Evolutionary conservation across 371 early-diverging fungal genomes (phyloP), one percentile per base, ranked within the genome.

Genomic region (Choanephora cucurbitarum): DNA sequence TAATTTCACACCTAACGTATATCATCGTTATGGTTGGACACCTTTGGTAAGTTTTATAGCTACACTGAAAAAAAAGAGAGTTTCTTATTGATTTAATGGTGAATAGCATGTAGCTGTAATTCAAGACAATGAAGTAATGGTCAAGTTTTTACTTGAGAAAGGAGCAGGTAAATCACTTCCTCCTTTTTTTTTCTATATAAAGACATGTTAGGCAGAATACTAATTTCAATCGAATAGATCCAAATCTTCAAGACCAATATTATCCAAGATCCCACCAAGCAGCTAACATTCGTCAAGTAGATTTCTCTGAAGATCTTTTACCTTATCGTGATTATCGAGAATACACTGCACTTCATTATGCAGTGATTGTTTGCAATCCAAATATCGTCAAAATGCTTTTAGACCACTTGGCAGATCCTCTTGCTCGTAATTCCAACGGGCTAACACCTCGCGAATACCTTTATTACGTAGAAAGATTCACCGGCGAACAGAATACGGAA

Each of bases 301-400:
- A 78, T 41, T 78, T 78, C 32, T 75, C 73, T 10, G 66, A 68
- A 40, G 79, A 78, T n/a, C 37, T 78, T 5, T 39, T 75, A 32
- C 79, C 79, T 10, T 78, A 75, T 34, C 64, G 79, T 18, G 79
- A 78, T 32, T 78, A 78, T 58, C 58, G 79, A 37, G 73, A 78
- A 17, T 79, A 74, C 33, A 83, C 82, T 0, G 82, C 91, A 0
- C 75, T 90, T 44, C 87, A 85, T 51, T 69, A 86, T 51, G 89
- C 89, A 6, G 83, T 83, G 28, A 77, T 81, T 55, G 82, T 80
- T 48, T 86, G 89, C 13, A 83, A 81, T 31, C 62, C 76, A 6
- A 52, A 60, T 13, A 65, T 88, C 11, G 81, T 84, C n/a, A 59
- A 77, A 10, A 41, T 87, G 19, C 71, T 91, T 6, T 60, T 89